Evolutionary conservation across 805 yeast species (phyloP), one percentile per base, ranked within the genome.

Genomic region (Blastobotrys americana): DNA sequence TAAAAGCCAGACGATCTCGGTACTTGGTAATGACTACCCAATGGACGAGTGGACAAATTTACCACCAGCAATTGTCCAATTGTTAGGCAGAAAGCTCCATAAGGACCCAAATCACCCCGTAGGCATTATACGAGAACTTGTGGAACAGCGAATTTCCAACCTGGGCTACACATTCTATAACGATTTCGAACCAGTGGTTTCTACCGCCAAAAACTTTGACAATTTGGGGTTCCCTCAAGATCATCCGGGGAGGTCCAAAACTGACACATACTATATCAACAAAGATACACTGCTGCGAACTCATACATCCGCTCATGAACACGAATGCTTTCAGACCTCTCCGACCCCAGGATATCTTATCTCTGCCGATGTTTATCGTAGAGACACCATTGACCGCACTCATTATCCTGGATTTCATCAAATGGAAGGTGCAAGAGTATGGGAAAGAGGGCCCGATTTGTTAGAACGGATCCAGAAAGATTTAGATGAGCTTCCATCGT

Each of bases 331-430:
- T 65, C 69, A 72, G 37, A 64, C 65, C 2, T 71, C 79, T 42
- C 59, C 72, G 21, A 80, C 90, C 0, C 88, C 95, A 0, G 97
- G 97, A 0, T 93, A 84, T 63, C 73, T 93, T 52, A 89, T 93
- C 39, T 76, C 95, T 9, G 98, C 97, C 1, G 98, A 93, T 63
- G 98, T 93, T 6, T 93, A 89, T 60, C 74, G 98, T 57, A 75
- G 95, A 56, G 98, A 93, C 65, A 96, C 90, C 57, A 86, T 93
- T 45, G 98, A 93, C 64, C 73, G 85, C 52, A 88, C 97, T 0
- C 98, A 93, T 63, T 93, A 93, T 60, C 97, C 98, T 1, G 97
- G 84, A 0, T 93, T 93, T 66, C 97, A 93, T 58, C 98, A 93
- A 64, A 78, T 93, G 87, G 98, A 93, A 65, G 98, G 97, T 39